phyloP scores from a whole-genome alignment of 768 basidiomycete species.

The Rhodosporidiobolus odoratus region DNA sequence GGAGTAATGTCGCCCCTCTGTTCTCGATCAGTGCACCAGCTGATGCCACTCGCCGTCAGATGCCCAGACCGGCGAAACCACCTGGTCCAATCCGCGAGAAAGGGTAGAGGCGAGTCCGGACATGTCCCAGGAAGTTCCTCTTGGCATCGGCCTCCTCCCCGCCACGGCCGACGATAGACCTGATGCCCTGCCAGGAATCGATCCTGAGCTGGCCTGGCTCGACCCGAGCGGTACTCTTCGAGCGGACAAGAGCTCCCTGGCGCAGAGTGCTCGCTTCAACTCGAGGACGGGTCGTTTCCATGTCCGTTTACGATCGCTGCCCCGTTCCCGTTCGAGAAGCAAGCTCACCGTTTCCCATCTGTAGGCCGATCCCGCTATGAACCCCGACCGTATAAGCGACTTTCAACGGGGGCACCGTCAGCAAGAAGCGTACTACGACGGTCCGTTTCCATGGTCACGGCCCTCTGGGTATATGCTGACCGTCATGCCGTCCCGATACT shows the following conservation, averaged over 20 bases:
- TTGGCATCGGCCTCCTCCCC: neutral
- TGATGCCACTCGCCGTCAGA: neutral
- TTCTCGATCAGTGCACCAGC: neutral
- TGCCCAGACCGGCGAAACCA: constrained; percentile 11
- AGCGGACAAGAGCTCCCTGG: neutral
- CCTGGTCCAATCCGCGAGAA: constrained; percentile 31
- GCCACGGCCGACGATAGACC: neutral
- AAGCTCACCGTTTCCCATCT: neutral
- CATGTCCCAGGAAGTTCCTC: neutral
- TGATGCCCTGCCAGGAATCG: constrained; percentile 19
- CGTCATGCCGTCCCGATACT: neutral
- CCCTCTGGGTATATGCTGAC: neutral
- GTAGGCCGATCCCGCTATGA: constrained; percentile 26
- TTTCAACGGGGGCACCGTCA: constrained; percentile 21
- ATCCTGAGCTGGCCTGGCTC: constrained; percentile 35
- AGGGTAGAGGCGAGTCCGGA: neutral
- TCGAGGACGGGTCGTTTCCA: constrained; percentile 28
- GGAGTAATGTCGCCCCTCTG: constrained; percentile 1
- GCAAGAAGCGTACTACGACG: constrained; percentile 34
- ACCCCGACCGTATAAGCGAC: constrained; percentile 32
- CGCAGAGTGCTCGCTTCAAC: constrained; percentile 30
- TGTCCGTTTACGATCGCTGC: neutral
- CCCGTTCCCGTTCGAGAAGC: too few species aligned
- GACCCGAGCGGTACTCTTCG: constrained; percentile 9
- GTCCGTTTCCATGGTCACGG: neutral